Conservation (phyloP, 164 flowering plant genomes). For the Amborella trichopoda region DNA sequence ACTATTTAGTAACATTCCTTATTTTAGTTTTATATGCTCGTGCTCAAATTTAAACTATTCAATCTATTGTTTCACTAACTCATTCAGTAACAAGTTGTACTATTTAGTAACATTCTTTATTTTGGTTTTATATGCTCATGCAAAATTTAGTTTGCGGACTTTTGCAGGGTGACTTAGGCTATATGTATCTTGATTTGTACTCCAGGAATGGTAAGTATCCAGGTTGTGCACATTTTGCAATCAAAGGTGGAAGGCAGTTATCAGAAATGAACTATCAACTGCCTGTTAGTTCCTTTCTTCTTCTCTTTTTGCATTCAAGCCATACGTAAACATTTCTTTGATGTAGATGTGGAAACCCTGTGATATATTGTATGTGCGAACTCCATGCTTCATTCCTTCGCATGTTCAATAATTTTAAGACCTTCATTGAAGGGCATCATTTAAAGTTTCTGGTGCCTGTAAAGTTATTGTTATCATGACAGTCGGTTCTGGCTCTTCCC, state of each 20-base stretch:
- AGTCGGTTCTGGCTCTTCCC: too few relatives aligned
- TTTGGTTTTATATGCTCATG: neutral
- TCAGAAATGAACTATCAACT: slow-evolving; percentile 89
- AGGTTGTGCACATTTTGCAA: slow-evolving; percentile 94
- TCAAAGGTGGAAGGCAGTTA: slow-evolving; percentile 74
- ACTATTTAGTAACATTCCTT: neutral
- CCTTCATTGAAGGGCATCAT: too few relatives aligned
- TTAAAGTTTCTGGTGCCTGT: too few relatives aligned
- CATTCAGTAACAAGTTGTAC: neutral
- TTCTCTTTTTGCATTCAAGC: too few relatives aligned
- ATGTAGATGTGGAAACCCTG: too few relatives aligned
- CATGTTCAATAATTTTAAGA: too few relatives aligned
- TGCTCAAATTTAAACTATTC: too few relatives aligned
- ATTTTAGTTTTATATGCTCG: neutral
- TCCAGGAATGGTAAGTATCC: slow-evolving; percentile 88
- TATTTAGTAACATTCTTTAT: neutral
- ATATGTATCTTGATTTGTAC: slow-evolving; percentile 80
- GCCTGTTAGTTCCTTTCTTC: slow-evolving; percentile 56
- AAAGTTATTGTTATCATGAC: too few relatives aligned
- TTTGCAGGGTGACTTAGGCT: slow-evolving; percentile 86
- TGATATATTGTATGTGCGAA: too few relatives aligned
- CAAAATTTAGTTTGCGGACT: neutral
- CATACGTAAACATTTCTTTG: too few relatives aligned
- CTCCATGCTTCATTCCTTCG: too few relatives aligned
- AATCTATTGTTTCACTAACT: too few relatives aligned